These are phyloP conservation scores for Chlorella sp. DNA, from an alignment of 139 green algal genomes.

Conservation along the genomic window DNA sequence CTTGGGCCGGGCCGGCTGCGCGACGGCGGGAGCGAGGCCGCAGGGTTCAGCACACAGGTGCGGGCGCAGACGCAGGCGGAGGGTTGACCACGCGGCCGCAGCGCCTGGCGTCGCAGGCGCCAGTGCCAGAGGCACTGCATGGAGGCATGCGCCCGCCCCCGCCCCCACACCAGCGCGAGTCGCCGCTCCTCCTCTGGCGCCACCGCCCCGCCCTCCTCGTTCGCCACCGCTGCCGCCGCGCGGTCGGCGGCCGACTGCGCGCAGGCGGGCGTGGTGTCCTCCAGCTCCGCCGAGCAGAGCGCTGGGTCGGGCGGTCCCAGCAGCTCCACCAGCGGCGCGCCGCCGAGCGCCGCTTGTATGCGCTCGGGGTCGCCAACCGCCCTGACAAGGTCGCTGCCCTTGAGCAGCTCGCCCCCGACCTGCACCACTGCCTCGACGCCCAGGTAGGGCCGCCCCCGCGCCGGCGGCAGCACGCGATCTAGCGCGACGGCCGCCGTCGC, in stretches of 20 bases:
- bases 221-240: no score
- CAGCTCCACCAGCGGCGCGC: background rate
- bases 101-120: background rate
- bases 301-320: conserved; percentile 1
- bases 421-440: conserved; percentile 4
- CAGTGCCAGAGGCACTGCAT: background rate
- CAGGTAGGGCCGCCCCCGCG: background rate
- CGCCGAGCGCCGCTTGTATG: background rate
- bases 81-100: background rate
- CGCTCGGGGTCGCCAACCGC: background rate
- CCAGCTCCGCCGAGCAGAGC: conserved; percentile 1
- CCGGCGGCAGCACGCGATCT: conserved; percentile 16
- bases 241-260: no score
- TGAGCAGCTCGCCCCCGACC: conserved; percentile 8
- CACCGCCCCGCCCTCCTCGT: background rate
- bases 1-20: conserved; percentile 42
- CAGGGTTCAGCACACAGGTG: background rate
- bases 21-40: background rate
- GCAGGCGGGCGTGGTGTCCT: conserved; percentile 14
- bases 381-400: conserved; percentile 4
- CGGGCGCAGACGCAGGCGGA: background rate
- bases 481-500: background rate
- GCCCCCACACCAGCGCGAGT: conserved; percentile 3
- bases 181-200: background rate
- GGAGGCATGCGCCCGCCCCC: background rate